Conservation (phyloP, 495 filamentous ascomycete genomes). For the Clavariopsis aquatica region DNA sequence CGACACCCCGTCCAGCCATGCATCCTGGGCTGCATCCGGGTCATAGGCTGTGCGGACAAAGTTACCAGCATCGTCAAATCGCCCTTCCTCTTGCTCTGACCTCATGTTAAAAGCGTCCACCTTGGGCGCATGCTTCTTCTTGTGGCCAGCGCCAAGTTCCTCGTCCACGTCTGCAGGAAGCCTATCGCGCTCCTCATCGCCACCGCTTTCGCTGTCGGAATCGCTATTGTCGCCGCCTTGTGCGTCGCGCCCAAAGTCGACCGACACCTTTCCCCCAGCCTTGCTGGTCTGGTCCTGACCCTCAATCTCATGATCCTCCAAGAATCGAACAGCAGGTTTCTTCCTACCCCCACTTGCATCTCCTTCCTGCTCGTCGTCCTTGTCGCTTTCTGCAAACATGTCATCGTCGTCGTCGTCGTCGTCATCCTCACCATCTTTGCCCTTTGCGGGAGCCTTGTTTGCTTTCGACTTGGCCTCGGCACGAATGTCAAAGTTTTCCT, state of each 20-base stretch:
- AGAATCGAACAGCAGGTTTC: slow-evolving; percentile 35
- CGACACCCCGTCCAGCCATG: slow-evolving; percentile 86
- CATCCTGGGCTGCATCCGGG: slow-evolving; percentile 86
- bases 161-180: slow-evolving; percentile 73
- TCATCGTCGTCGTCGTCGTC: too few relatives aligned
- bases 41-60: slow-evolving; percentile 87
- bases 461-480: slow-evolving; percentile 60
- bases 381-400: slow-evolving; percentile 84
- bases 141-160: slow-evolving; percentile 83
- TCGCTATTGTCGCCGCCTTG: slow-evolving; percentile 38
- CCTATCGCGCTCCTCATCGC: slow-evolving; percentile 68
- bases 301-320: slow-evolving; percentile 60
- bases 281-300: slow-evolving; percentile 78
- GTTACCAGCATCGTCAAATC: slow-evolving; percentile 87
- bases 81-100: slow-evolving; percentile 85
- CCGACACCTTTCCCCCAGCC: slow-evolving; percentile 66
- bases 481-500: slow-evolving; percentile 79
- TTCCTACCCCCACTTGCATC: slow-evolving; percentile 10
- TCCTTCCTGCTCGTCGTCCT: slow-evolving; percentile 45
- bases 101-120: slow-evolving; percentile 96
- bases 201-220: slow-evolving; percentile 64
- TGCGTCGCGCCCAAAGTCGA: slow-evolving; percentile 50
- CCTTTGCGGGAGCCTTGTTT: slow-evolving; percentile 49
- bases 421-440: slow-evolving; percentile 63
- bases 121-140: slow-evolving; percentile 93